Evolutionary conservation across 768 basidiomycete species (phyloP).

Genomic region (Auriscalpium microsporum): DNA sequence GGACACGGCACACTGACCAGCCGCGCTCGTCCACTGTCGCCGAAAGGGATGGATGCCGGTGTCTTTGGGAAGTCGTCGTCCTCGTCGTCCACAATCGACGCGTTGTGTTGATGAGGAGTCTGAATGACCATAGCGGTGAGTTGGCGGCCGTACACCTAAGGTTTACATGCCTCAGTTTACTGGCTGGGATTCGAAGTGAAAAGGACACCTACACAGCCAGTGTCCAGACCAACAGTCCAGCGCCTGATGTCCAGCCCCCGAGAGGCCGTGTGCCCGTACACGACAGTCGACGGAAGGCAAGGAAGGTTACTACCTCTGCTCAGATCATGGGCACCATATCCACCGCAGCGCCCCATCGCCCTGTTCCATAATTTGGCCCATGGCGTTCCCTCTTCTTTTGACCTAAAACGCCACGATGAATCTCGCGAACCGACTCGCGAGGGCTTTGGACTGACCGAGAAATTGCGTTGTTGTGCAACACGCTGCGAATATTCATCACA

Average conservation of each 20-base stretch:
- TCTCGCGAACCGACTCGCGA: neutral
- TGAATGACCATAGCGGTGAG: conserved; percentile 65
- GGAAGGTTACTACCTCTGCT: conserved; percentile 30
- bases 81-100: conserved; percentile 9
- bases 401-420: conserved; percentile 6
- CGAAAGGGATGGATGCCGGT: conserved; percentile 37
- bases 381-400: conserved; percentile 44
- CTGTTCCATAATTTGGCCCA: conserved; percentile 75
- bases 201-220: conserved; percentile 56
- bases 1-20: conserved; percentile 35
- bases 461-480: conserved; percentile 31
- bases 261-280: conserved; percentile 82
- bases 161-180: neutral
- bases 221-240: conserved; percentile 81
- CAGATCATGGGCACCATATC: conserved; percentile 26
- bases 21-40: conserved; percentile 40
- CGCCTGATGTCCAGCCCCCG: conserved; percentile 75
- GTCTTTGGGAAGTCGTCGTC: conserved; percentile 8
- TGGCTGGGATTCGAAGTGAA: neutral
- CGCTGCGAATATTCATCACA: conserved; percentile 59
- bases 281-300: conserved; percentile 67
- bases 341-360: conserved; percentile 51
- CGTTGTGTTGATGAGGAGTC: neutral
- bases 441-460: conserved; percentile 25
- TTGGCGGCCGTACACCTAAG: conserved; percentile 47